phyloP scores from a whole-genome alignment of 2,329 filamentous ascomycete genomes.

The Cordyceps cateniannulata region DNA sequence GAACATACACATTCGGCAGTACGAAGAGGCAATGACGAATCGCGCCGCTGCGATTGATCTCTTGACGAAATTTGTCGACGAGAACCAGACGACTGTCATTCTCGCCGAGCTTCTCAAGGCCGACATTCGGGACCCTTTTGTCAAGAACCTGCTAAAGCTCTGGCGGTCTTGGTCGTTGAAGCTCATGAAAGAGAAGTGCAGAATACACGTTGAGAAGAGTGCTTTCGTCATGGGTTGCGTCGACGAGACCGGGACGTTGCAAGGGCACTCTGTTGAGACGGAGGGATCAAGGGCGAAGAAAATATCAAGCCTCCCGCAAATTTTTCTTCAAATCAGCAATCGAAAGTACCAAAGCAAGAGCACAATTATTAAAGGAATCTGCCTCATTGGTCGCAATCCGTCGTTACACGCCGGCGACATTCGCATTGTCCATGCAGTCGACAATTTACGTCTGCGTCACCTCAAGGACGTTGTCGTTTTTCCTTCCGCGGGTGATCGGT shows the following conservation, averaged over 20 bases:
- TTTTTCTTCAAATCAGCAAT: slow-evolving; percentile 77
- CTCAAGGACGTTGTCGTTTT: slow-evolving; percentile 83
- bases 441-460: slow-evolving; percentile 66
- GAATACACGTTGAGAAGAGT: slow-evolving; percentile 72
- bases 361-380: slow-evolving; percentile 66
- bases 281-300: slow-evolving; percentile 36
- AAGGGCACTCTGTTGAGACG: slow-evolving; percentile 57
- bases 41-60: slow-evolving; percentile 58
- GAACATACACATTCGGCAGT: slow-evolving; percentile 57
- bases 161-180: slow-evolving; percentile 91
- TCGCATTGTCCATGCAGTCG: slow-evolving; percentile 76
- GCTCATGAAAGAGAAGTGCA: slow-evolving; percentile 85
- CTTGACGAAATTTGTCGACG: slow-evolving; percentile 71
- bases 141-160: slow-evolving; percentile 68
- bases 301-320: slow-evolving; percentile 61
- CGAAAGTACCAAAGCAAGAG: slow-evolving; percentile 47
- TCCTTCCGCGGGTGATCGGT: slow-evolving; percentile 73
- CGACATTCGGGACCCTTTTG: slow-evolving; percentile 85
- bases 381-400: slow-evolving; percentile 83
- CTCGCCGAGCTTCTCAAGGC: slow-evolving; percentile 71
- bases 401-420: slow-evolving; percentile 91
- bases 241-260: slow-evolving; percentile 72
- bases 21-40: slow-evolving; percentile 64
- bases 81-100: slow-evolving; percentile 70
- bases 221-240: slow-evolving; percentile 84